Evolutionary conservation across 2,329 filamentous ascomycete species (phyloP), one percentile per base, ranked within the genome.

Genomic region (Intubia oerlemansii): DNA sequence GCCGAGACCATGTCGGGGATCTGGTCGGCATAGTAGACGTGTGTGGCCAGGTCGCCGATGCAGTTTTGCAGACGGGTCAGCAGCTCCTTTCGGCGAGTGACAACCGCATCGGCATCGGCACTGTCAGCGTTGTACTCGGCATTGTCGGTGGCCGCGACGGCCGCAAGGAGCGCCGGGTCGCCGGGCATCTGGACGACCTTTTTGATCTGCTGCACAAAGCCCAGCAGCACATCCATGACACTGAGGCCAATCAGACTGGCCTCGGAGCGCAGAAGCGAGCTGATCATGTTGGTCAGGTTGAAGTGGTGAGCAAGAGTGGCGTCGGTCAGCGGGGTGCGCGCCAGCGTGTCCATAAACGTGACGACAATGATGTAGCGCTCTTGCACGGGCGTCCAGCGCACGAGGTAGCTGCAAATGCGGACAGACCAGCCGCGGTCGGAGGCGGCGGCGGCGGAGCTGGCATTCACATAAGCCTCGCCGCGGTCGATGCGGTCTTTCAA

Each of bases 1-100:
- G 80, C 70, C 13, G 71, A 65, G 29, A 93, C 70, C 81, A 95
- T 93, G 49, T 98, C 88, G 2, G 78, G 72, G 31, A 95, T 80
- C 49, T 98, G 88, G 41, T 95, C 85, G 2, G 79, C 79, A 46
- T 98, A 98, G 54, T 98, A 98, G 18, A 93, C 73, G 44, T 98
- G 88, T 1, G 80, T 92, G 3, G 84, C 82, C 17, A 98, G 57
- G 45, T 84, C 70, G n/a, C 81, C 81, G 35, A 93, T 82, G 50
- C 80, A 91, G 39, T 66, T 62, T 45, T 88, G 74, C 11, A 95
- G 61, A 18, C 72, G 66, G 19, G 57, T 49, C 17, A 92, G 53
- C 11, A 93, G 57, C 38, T 72, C 62, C 36, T 61, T 59, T 28
- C 72, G 62, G 32, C 74, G 62, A 6, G 59, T 31, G 39, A 44